These are phyloP conservation scores for Fusarium guadeloupense DNA, from an alignment of 2,329 filamentous ascomycete species.

Conservation along the genomic window DNA sequence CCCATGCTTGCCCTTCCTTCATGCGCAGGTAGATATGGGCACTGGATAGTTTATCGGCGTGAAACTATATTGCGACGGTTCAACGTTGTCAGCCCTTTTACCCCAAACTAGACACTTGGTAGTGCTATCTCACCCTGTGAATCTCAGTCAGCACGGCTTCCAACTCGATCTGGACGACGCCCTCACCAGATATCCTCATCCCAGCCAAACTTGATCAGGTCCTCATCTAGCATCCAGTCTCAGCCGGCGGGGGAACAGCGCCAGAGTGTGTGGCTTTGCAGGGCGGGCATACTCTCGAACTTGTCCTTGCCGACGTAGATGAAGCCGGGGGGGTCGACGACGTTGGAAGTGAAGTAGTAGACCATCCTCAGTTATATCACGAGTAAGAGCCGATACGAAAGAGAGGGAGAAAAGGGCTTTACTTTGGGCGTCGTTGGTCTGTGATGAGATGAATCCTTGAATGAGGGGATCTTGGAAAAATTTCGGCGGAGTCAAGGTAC, in stretches of 20 bases:
- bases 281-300: conserved; percentile 81
- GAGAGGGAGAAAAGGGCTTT: neutral
- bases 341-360: conserved; percentile 91
- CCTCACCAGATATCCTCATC: conserved; percentile 93
- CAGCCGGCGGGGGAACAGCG: conserved; percentile 22
- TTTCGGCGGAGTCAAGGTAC: conserved; percentile 35
- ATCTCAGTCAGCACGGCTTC: conserved; percentile 11
- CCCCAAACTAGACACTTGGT: neutral
- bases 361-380: conserved; percentile 70
- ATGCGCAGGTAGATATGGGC: conserved; percentile 96
- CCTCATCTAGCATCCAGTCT: conserved; percentile 75
- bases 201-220: conserved; percentile 92
- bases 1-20: conserved; percentile 82
- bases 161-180: neutral
- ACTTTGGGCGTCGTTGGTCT: neutral
- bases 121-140: conserved; percentile 33
- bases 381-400: too few species aligned
- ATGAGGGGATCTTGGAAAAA: conserved; percentile 39
- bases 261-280: conserved; percentile 2
- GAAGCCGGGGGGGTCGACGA: conserved; percentile 82
- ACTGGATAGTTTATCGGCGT: conserved; percentile 96
- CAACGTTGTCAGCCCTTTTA: neutral
- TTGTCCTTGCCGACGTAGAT: conserved; percentile 99
- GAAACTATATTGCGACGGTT: conserved; percentile 72
- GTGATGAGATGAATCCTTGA: neutral